A percentile compares a stretch with the other conserved stretches of the same genome.
Evolutionary conservation across 192 early-diverging fungal species (phyloP).

Genomic region (Mortierella antarctica): DNA sequence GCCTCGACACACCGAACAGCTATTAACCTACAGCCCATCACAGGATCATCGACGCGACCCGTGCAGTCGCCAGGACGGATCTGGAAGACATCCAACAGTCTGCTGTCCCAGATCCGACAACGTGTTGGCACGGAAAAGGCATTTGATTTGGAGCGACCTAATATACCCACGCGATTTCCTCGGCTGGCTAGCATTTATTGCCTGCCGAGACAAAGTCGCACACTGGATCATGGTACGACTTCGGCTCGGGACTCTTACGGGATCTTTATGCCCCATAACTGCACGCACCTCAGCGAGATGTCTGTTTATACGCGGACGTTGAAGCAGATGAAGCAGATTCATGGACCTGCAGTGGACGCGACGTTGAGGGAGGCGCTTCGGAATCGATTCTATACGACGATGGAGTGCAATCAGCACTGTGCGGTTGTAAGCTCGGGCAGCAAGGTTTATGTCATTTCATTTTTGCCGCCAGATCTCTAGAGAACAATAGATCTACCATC

Average conservation of each 20-base stretch:
- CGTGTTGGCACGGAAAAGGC: slow-evolving; percentile 23
- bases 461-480: slow-evolving; percentile 26
- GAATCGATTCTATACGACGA: slow-evolving; percentile 45
- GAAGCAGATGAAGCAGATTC: slow-evolving; percentile 34
- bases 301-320: slow-evolving; percentile 38
- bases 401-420: slow-evolving; percentile 52
- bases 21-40: background rate
- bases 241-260: slow-evolving; percentile 46
- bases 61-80: slow-evolving; percentile 13
- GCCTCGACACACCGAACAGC: background rate
- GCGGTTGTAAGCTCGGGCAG: slow-evolving; percentile 44
- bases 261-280: slow-evolving; percentile 35
- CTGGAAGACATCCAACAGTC: slow-evolving; percentile 49
- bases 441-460: slow-evolving; percentile 45
- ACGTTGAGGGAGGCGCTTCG: slow-evolving; percentile 19
- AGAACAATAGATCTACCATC: background rate
- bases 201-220: slow-evolving; percentile 25
- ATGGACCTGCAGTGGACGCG: slow-evolving; percentile 34
- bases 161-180: slow-evolving; percentile 50
- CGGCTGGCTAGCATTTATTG: slow-evolving; percentile 37
- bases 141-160: slow-evolving; percentile 24
- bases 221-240: slow-evolving; percentile 43
- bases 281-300: slow-evolving; percentile 41
- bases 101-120: slow-evolving; percentile 51
- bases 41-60: background rate